Evolutionary conservation across 2,329 filamentous ascomycete species (phyloP), one percentile per base, ranked within the genome.

Genomic region (Aschersonia sp.): DNA sequence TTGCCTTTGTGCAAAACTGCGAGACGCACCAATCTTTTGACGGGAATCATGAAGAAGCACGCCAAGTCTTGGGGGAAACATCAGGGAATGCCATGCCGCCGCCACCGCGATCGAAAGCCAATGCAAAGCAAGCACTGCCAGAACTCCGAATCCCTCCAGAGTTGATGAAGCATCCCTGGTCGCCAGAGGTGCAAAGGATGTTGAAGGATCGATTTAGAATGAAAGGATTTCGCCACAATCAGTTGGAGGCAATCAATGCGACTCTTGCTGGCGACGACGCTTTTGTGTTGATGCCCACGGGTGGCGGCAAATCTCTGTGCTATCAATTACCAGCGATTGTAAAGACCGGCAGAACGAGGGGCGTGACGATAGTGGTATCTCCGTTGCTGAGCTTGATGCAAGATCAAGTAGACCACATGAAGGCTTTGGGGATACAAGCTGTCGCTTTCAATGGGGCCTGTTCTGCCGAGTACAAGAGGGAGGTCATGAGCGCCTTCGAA

Each of bases 261-360:
- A 97, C 92, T 0, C 69, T 98, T 43, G 73, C 70, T 32, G 92
- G 90, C 4, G 81, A 90, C 53, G 90, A 98, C 64, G 83, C 85
- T 0, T 98, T 98, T 61, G 85, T 98, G 12, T 71, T 98, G 40
- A 98, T 98, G 92, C 92, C 94, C 2, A 98, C 92, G 0, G 92
- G 92, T 47, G 92, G 92, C 51, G 92, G 92, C 42, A 98, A 98
- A 61, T 97, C 90, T 1, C 72, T 98, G 2, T 97, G 92, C 63
- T 98, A 98, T 61, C 94, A 98, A 62, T 69, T 98, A 10, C 94
- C 92, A 11, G 87, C 92, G 2, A 77, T 97, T 22, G 74, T 98
- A 33, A 78, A 73, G 44, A 84, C 79, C 43, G 92, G 92, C 42
- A 84, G 76, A 56, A 97, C 90, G 0, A 71, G 71, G 35, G 94